phyloP scores from a whole-genome alignment of 169 alveolate species.

The Cryptosporidium felis region DNA sequence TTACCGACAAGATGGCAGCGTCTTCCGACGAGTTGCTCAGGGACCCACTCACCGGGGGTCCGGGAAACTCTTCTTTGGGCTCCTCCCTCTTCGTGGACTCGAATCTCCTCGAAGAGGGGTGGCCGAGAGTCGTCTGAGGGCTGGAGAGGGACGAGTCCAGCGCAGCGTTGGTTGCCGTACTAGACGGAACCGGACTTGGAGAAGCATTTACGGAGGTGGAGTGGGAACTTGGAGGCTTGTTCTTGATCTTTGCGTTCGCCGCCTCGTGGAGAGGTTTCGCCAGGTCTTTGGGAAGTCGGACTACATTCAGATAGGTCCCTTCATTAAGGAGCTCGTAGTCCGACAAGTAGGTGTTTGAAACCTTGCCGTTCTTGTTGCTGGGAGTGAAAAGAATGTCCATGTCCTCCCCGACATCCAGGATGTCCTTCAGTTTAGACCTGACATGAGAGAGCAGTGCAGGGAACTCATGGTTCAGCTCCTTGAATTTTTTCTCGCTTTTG shows the following conservation, averaged over 20 bases:
- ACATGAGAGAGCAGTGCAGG: slow-evolving; percentile 64
- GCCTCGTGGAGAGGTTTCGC: slow-evolving; percentile 63
- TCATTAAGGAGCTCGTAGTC: slow-evolving; percentile 39
- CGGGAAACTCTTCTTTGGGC: background rate
- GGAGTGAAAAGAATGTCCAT: slow-evolving; percentile 47
- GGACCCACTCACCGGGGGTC: background rate
- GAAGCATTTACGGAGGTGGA: background rate
- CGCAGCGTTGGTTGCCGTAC: background rate
- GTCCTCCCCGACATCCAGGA: slow-evolving; percentile 61
- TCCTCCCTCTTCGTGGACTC: background rate
- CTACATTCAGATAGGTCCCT: slow-evolving; percentile 48
- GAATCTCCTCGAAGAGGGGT: background rate
- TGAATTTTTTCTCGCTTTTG: slow-evolving; percentile 59
- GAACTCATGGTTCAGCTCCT: slow-evolving; percentile 31
- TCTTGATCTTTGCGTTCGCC: slow-evolving; percentile 33
- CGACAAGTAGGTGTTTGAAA: slow-evolving; percentile 39
- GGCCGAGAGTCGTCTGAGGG: background rate
- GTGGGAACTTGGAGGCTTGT: background rate
- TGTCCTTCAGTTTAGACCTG: slow-evolving; percentile 48
- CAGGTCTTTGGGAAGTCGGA: slow-evolving; percentile 44
- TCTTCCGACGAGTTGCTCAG: slow-evolving; percentile 20
- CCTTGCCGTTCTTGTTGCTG: slow-evolving; percentile 39
- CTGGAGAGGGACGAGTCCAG: background rate
- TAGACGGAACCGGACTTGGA: background rate
- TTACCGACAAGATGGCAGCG: slow-evolving; percentile 54